Evolutionary conservation across 2,329 filamentous ascomycete species (phyloP), one percentile per base, ranked within the genome.

Genomic region (Pseudopithomyces chartarum): DNA sequence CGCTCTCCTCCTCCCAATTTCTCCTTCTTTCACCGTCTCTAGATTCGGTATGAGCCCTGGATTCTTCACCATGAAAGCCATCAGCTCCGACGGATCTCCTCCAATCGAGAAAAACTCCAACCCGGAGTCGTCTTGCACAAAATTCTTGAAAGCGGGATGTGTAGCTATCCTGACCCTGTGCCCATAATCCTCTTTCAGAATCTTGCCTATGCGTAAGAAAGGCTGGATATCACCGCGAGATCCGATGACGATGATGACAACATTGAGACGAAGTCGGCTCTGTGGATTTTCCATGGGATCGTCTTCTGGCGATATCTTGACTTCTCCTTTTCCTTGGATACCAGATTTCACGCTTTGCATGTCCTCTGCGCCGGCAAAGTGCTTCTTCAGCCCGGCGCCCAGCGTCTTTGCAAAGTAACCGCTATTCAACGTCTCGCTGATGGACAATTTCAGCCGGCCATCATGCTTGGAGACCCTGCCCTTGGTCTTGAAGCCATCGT

Each of bases 31-130:
- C 54, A 94, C 84, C 0, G 88, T 89, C 59, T 90, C 85, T 22
- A 93, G 78, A 1, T 84, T 89, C 0, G 91, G 90, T 2, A 95
- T 89, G 73, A 94, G 81, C 3, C 90, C 90, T 0, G 82, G 90
- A 66, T 94, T 92, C 77, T 92, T 92, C 33, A 93, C 90, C 91
- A 95, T 94, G 73, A 92, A 94, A 0, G 89, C 88, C 91, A 94
- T 94, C 1, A 95, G 79, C 73, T 93, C 90, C 0, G 88, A 86
- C 1, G 91, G 91, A 64, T 94, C 87, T 1, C 91, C 91, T 1
- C 90, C 90, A 1, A 93, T 85, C 1, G 85, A 88, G 75, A 93
- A 94, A 76, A 94, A 94, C 64, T 94, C 90, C 0, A 94, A 80
- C 0, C 87, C 88, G 13, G 78, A 87, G 59, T 92, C 88, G 47